Base-by-base conservation (phyloP, 1,284 basidiomycete species). In the Inonotus obliquus region DNA sequence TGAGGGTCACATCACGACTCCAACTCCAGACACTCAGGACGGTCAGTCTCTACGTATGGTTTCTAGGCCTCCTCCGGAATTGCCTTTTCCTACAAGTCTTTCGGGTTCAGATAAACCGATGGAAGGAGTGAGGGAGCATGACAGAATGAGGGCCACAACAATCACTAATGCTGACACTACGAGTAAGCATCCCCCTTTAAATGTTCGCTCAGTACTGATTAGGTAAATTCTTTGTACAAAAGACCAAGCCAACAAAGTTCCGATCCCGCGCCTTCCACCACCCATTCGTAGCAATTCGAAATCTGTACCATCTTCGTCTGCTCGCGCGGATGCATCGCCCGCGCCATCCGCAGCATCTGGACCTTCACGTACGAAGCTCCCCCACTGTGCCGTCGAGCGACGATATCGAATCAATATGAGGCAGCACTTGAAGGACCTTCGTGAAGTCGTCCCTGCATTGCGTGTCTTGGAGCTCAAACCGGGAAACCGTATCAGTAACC, bases 321-420 rank as follows among this genome's bases (percentile, higher is more conserved):
- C 73, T 70, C 35, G 71, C 32, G 70, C 76, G 23, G 39, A 49
- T 19, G 63, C 74, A 64, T 54, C 71, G 61, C 54, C 67, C 59
- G 64, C 73, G 27, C 66, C 72, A 25, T 55, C 67, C 17, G 65
- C 69, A 29, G 68, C 67, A 27, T 65, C 65, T 23, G 65, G 69
- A 4, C 67, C 73, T 29, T 63, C 64, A 19, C 83, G 89, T 2
- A 84, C 88, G n/a, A 92, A 92, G 74, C 92, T 91, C 0, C 91
- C 90, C 62, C 93, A 96, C 72, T 96, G 93, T 11, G 94, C 92
- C 21, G 95, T 96, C 66, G 94, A 96, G 74, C 84, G 94, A n/a
- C 82, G 94, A 32, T 92, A 95, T 69, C 84, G 94, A 44, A 94
- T 93, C n/a, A 95, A 95, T 72, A 81, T 96, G 63, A 96, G 95